Evolutionary conservation across 228 moss, liverwort and hornwort genomes (phyloP).

Genomic region (Sphagnum magellanicum): DNA sequence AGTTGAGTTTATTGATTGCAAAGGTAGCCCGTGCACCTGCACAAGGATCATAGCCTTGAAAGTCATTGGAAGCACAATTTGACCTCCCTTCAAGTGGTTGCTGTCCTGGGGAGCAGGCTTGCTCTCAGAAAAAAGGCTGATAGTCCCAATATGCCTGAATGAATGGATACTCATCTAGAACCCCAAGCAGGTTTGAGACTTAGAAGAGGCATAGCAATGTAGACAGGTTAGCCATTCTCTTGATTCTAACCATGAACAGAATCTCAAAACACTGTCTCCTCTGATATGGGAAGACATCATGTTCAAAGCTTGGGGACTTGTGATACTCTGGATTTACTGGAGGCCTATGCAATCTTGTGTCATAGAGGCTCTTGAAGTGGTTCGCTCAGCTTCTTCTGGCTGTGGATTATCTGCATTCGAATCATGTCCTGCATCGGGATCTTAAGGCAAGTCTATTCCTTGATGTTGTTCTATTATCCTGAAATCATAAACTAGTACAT

Average conservation of each 20-base stretch:
- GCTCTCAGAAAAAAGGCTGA: neutral
- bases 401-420: constrained; percentile 95
- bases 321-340: neutral
- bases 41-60: too few relatives aligned
- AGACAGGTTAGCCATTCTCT: neutral
- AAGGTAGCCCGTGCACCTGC: too few relatives aligned
- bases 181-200: too few relatives aligned
- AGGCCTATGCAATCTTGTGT: neutral
- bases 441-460: constrained; percentile 45
- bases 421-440: constrained; percentile 97
- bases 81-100: too few relatives aligned
- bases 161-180: too few relatives aligned
- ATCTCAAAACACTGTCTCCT: neutral
- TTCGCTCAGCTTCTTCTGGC: constrained; percentile 93
- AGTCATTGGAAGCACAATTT: too few relatives aligned
- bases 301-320: neutral
- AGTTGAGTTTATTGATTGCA: too few relatives aligned
- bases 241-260: neutral
- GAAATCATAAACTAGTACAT: neutral
- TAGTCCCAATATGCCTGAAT: neutral
- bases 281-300: neutral
- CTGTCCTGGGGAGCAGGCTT: neutral
- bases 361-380: constrained; percentile 87
- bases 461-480: neutral
- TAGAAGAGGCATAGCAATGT: too few relatives aligned